Conservation (phyloP, 225 moss, liverwort and hornwort species). For the Sphagnum tenellum region DNA sequence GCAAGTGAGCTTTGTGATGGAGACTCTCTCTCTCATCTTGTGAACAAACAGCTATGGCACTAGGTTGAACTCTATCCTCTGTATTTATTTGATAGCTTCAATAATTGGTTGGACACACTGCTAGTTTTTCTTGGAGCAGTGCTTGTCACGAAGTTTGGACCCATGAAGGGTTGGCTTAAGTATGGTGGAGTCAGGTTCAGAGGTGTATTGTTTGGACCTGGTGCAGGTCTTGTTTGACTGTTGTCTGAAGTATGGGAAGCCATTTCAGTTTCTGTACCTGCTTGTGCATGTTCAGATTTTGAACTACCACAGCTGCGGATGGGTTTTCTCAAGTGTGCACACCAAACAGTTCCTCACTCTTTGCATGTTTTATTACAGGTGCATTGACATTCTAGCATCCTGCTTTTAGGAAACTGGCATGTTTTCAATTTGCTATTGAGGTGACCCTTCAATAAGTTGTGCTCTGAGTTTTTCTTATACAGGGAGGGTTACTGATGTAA, state of each 20-base stretch:
- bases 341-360: slow-evolving; percentile 94
- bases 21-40: slow-evolving; percentile 91
- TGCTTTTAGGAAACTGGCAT: background rate
- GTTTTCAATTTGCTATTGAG: background rate
- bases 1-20: slow-evolving; percentile 99
- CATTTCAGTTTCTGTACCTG: background rate
- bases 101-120: background rate
- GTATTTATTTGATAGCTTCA: no score
- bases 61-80: no score
- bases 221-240: no score
- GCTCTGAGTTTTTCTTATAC: no score
- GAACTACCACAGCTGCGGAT: slow-evolving; percentile 97
- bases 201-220: no score
- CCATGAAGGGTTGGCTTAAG: no score
- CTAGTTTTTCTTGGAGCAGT: no score
- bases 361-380: slow-evolving; percentile 98
- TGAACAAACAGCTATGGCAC: slow-evolving; percentile 76
- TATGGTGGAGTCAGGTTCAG: no score
- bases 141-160: background rate
- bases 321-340: slow-evolving; percentile 96
- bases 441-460: background rate
- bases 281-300: slow-evolving; percentile 55
- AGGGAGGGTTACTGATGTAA: background rate
- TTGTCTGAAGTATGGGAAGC: no score
- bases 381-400: background rate